Evolutionary conservation across 495 filamentous ascomycete genomes (phyloP), one percentile per base, ranked within the genome.

Genomic region (Penicillium cinerascens): DNA sequence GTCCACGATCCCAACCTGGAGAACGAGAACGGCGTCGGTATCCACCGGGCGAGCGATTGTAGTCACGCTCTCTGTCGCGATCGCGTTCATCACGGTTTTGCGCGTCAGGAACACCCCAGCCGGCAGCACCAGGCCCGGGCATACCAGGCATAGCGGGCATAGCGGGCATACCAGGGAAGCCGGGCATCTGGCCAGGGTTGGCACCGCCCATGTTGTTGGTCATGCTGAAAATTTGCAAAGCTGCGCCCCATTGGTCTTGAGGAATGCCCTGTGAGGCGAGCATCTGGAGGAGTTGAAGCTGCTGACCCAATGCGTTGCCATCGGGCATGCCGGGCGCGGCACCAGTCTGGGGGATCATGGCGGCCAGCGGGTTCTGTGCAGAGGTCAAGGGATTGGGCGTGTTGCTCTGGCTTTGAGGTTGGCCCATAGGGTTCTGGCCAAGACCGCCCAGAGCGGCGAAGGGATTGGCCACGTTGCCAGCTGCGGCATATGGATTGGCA

Each of bases 21-120:
- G 90, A 93, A 40, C 89, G 81, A 33, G 89, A 93, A 18, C 88
- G 84, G 46, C 84, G 82, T 39, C 87, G 85, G 62, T 83, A 84
- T 49, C 80, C 79, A 45, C 73, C 69, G 27, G 78, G 73, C 16
- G 82, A 85, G 42, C 79, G 77, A 65, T 76, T 70, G 61, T 75
- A 81, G 38, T 78, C 73, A 29, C 81, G 77, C 53, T 71, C 75
- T 41, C 80, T 78, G 55, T 79, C 82, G 58, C 71, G 63, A 52
- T 80, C 75, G 49, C 80, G 79, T 54, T 78, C 82, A 60, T 89
- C 86, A 80, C 83, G 87, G 74, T 81, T 73, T 47, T 69, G 66
- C 0, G 59, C 52, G 46, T 76, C 75, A 17, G 68, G 61, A 29
- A 59, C 69, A 47, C 60, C 70, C 78, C 72, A 77, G 27, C 64